Evolutionary conservation across 2,329 filamentous ascomycete species (phyloP), one percentile per base, ranked within the genome.

Genomic region (Botrytis pseudocinerea): DNA sequence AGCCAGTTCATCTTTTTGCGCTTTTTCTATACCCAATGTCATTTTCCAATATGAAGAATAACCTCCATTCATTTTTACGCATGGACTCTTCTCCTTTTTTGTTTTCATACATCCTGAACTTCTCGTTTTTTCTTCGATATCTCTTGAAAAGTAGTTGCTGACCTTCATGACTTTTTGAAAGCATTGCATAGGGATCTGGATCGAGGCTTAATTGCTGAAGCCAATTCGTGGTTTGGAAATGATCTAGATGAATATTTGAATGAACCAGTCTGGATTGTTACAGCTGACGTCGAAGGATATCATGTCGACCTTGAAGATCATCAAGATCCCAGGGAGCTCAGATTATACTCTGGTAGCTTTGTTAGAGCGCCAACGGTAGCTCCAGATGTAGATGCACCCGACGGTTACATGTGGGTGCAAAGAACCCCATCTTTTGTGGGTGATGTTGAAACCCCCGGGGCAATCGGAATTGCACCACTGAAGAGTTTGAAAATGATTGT

Each of bases 221-320:
- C 65, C 10, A 28, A 68, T 28, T 12, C 22, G 14, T 68, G 65
- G 65, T n/a, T 51, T 16, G 32, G 5, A 7, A 2, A 20, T 16
- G 16, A 28, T 1, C 2, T 57, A 1, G 40, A 40, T 4, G 12
- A 10, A 4, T 35, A 68, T 54, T 22, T 68, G 7, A 9, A 2
- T 18, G n/a, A 20, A 12, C 46, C 35, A 8, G 65, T 68, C n/a
- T 68, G 65, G 65, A 57, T 68, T 2, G 46, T 68, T 25, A 68
- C 65, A n/a, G 25, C 35, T 1, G 65, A 68, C 12, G 10, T 20
- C 22, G 22, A 20, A n/a, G 46, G 46, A 20, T 46, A 35, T 25
- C 42, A 32, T 25, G 42, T 7, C 4, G 28, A 25, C 18, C 42
- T 14, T 46, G 62, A 64, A 32, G 18, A 64, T 2, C 40, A 64